Evolutionary conservation across 441 rosid species (phyloP).

Genomic region (Aleurites moluccanus): DNA sequence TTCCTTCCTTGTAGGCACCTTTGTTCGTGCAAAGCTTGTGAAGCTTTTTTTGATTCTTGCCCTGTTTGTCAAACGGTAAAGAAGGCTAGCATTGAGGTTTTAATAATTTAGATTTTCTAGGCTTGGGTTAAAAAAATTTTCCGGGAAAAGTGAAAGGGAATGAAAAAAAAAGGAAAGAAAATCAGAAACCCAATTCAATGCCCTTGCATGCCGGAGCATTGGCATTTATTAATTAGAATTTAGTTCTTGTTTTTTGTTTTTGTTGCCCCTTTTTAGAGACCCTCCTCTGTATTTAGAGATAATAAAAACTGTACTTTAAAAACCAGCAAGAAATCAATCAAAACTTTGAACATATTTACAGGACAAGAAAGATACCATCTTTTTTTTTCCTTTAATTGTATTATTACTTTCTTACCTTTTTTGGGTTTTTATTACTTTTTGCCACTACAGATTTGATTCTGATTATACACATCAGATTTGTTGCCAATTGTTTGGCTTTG

Average conservation of each 20-base stretch:
- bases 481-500: background rate
- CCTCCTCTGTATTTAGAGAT: slow-evolving; percentile 11
- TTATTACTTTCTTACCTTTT: background rate
- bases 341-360: slow-evolving; percentile 28
- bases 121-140: slow-evolving; percentile 14
- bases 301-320: slow-evolving; percentile 18
- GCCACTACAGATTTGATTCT: background rate
- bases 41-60: slow-evolving; percentile 50
- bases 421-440: background rate
- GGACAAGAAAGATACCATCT: slow-evolving; percentile 24
- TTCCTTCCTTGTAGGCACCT: slow-evolving; percentile 93
- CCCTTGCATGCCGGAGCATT: slow-evolving; percentile 8
- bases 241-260: background rate
- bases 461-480: slow-evolving; percentile 13
- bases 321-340: background rate
- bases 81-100: slow-evolving; percentile 68
- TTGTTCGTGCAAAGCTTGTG: slow-evolving; percentile 68
- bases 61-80: slow-evolving; percentile 65
- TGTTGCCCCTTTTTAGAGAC: slow-evolving; percentile 8
- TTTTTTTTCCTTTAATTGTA: slow-evolving; percentile 11
- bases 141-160: slow-evolving; percentile 32
- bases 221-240: background rate
- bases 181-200: slow-evolving; percentile 22
- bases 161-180: slow-evolving; percentile 3
- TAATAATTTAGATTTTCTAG: slow-evolving; percentile 42